These are phyloP conservation scores for Graphilbum sp. DNA, from an alignment of 2,329 filamentous ascomycete species.

Conservation along the genomic window DNA sequence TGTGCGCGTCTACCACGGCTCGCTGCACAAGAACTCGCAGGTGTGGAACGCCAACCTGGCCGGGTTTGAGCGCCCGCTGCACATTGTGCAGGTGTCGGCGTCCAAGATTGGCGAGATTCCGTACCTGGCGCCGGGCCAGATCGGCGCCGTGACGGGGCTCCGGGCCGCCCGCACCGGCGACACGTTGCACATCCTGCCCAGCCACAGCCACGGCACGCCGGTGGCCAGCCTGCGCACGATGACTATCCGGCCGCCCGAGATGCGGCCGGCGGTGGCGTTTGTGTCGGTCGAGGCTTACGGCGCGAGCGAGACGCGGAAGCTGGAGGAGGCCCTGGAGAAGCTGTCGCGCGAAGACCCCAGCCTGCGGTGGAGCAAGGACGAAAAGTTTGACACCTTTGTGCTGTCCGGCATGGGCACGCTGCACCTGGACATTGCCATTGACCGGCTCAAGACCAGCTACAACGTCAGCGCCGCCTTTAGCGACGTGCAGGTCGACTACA, in stretches of 20 bases:
- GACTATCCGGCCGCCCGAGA: constrained; percentile 72
- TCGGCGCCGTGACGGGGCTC: constrained; percentile 80
- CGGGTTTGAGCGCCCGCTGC: constrained; percentile 62
- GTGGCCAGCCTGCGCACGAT: constrained; percentile 54
- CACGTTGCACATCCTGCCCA: constrained; percentile 63
- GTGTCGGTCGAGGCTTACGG: constrained; percentile 64
- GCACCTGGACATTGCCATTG: constrained; percentile 82
- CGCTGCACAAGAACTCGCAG: constrained; percentile 53
- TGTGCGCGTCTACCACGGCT: constrained; percentile 79
- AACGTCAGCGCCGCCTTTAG: constrained; percentile 79
- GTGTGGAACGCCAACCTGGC: constrained; percentile 81
- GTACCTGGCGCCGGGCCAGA: constrained; percentile 70
- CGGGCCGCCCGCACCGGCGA: constrained; percentile 90
- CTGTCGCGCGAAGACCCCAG: constrained; percentile 86
- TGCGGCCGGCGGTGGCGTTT: constrained; percentile 91
- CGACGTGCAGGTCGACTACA: constrained; percentile 86
- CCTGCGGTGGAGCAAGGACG: constrained; percentile 65
- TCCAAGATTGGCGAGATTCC: constrained; percentile 73
- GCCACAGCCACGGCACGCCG: constrained; percentile 33
- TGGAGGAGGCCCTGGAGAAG: constrained; percentile 60
- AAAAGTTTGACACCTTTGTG: constrained; percentile 85
- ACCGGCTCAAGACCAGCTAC: constrained; percentile 76
- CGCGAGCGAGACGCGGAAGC: constrained; percentile 55
- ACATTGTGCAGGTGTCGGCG: constrained; percentile 78
- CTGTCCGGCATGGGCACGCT: constrained; percentile 93